Conservation (phyloP, 2,329 filamentous ascomycete species). For the Penicillium sp. region DNA sequence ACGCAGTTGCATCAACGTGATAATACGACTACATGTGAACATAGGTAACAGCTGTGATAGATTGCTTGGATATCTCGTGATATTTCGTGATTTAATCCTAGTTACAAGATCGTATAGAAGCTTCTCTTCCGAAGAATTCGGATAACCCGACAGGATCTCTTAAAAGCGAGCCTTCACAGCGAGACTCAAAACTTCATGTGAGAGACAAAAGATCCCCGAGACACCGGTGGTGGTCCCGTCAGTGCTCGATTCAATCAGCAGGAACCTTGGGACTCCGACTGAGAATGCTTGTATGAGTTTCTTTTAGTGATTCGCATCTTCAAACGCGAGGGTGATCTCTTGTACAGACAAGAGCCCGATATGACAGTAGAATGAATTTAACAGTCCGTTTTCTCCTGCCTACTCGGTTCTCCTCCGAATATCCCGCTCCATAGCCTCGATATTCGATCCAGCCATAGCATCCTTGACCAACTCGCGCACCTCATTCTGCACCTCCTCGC, state of each 20-base stretch:
- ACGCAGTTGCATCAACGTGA: not conserved
- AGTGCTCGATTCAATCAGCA: not conserved
- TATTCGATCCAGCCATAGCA: conserved; percentile 66
- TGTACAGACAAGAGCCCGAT: not conserved
- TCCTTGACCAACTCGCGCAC: conserved; percentile 77
- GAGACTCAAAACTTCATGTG: not conserved
- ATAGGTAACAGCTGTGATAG: not conserved
- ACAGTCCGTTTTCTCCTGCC: conserved; percentile 16
- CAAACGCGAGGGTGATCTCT: not conserved
- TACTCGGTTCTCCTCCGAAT: conserved; percentile 62
- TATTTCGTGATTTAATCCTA: conserved; percentile 4
- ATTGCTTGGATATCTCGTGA: not conserved
- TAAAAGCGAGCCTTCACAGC: not conserved
- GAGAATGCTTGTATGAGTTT: not conserved
- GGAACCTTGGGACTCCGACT: not conserved
- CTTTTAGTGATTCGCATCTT: not conserved
- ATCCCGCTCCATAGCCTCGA: conserved; percentile 60
- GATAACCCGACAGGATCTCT: not conserved
- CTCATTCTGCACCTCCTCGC: conserved; percentile 73
- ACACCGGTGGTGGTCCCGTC: not conserved
- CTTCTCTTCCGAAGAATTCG: not conserved
- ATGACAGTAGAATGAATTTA: not conserved
- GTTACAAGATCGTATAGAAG: not conserved
- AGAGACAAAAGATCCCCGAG: not conserved
- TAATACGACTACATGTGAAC: not conserved